phyloP scores from a whole-genome alignment of 768 basidiomycete species.

The Paxillus rubicundulus region DNA sequence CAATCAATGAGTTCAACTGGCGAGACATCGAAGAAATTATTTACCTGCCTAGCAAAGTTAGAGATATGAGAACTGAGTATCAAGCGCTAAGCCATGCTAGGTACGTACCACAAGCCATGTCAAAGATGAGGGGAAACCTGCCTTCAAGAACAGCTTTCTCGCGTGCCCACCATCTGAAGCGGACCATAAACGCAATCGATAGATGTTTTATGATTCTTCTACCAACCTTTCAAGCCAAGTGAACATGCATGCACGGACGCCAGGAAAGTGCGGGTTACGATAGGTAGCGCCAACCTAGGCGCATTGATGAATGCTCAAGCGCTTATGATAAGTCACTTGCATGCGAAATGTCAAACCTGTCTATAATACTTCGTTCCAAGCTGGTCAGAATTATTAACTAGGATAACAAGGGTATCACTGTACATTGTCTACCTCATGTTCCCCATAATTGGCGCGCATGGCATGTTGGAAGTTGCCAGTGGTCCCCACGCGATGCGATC shows the following conservation, averaged over 20 bases:
- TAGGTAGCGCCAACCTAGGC: slow-evolving; percentile 59
- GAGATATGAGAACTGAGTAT: background rate
- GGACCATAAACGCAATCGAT: slow-evolving; percentile 12
- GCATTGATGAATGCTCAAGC: background rate
- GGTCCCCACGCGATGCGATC: slow-evolving; percentile 23
- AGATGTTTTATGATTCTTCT: background rate
- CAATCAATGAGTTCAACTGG: slow-evolving; percentile 18
- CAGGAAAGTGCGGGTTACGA: slow-evolving; percentile 72
- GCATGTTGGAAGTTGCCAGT: slow-evolving; percentile 34
- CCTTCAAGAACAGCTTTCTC: slow-evolving; percentile 11
- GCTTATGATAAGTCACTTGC: background rate
- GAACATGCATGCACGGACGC: slow-evolving; percentile 54
- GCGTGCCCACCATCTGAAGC: slow-evolving; percentile 24
- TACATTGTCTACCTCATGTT: slow-evolving; percentile 61
- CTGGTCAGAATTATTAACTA: slow-evolving; percentile 1
- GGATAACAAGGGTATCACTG: background rate
- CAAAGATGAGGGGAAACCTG: slow-evolving; percentile 24
- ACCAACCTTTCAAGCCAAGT: slow-evolving; percentile 51
- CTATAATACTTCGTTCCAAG: slow-evolving; percentile 25
- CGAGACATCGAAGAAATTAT: slow-evolving; percentile 5
- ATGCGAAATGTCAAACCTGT: slow-evolving; percentile 17
- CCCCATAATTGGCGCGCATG: slow-evolving; percentile 51
- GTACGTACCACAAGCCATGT: slow-evolving; percentile 30
- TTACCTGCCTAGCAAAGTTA: slow-evolving; percentile 22
- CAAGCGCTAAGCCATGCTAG: background rate